A percentile compares a stretch with the other conserved stretches of the same genome.
phyloP scores from a whole-genome alignment of 306 rosid genomes.

The Rosa rugosa region DNA sequence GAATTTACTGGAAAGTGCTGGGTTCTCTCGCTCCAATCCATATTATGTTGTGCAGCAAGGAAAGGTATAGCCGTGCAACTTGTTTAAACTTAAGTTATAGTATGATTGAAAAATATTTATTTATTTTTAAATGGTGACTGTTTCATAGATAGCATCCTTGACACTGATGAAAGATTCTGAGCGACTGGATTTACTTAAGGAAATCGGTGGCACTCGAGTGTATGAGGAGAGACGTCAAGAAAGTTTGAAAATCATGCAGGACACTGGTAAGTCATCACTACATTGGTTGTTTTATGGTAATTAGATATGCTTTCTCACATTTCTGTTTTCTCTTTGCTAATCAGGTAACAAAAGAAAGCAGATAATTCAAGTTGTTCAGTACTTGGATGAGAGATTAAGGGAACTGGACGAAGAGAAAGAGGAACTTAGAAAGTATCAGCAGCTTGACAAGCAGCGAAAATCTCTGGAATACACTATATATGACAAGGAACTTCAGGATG shows the following conservation, averaged over 20 bases:
- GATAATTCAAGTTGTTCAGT: slow-evolving; percentile 97
- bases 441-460: slow-evolving; percentile 90
- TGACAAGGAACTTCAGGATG: slow-evolving; percentile 89
- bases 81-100: slow-evolving; percentile 24
- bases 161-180: slow-evolving; percentile 98
- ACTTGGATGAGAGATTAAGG: slow-evolving; percentile 90
- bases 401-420: slow-evolving; percentile 98
- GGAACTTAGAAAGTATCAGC: slow-evolving; percentile 91
- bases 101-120: slow-evolving; percentile 14
- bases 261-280: slow-evolving; percentile 62
- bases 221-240: slow-evolving; percentile 98
- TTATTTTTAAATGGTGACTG: slow-evolving; percentile 5
- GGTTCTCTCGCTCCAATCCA: slow-evolving; percentile 99
- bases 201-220: slow-evolving; percentile 97
- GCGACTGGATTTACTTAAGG: slow-evolving; percentile 86
- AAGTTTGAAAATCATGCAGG: slow-evolving; percentile 97
- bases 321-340: slow-evolving; percentile 26
- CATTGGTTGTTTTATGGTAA: slow-evolving; percentile 1
- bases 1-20: slow-evolving; percentile 99
- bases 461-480: slow-evolving; percentile 84
- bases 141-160: slow-evolving; percentile 75
- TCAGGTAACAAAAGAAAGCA: slow-evolving; percentile 90
- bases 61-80: slow-evolving; percentile 54
- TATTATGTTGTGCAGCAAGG: slow-evolving; percentile 99
- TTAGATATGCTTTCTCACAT: slow-evolving; percentile 12